Evolutionary conservation across 2,329 filamentous ascomycete genomes (phyloP).

Genomic region (Cladorrhinum sp.): DNA sequence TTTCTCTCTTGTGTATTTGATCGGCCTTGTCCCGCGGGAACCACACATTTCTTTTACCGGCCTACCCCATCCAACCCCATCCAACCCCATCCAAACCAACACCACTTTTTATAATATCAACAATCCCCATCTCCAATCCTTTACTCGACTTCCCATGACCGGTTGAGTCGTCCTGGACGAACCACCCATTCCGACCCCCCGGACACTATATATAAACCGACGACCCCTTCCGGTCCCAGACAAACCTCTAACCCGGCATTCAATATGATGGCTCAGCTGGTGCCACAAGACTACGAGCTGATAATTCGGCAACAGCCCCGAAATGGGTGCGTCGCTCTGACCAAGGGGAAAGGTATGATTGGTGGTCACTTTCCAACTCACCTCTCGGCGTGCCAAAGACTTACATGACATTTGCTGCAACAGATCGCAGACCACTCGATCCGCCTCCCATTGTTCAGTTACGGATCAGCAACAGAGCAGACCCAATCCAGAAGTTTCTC

Average conservation of each 20-base stretch:
- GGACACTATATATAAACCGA: not conserved
- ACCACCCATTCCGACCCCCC: not conserved
- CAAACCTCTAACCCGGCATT: not conserved
- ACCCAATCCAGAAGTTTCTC: constrained; percentile 47
- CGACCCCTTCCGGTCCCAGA: not conserved
- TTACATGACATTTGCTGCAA: not conserved
- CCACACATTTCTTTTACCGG: not conserved
- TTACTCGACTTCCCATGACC: not conserved
- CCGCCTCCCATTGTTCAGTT: constrained; percentile 83
- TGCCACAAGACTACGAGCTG: constrained; percentile 31
- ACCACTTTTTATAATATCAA: not conserved
- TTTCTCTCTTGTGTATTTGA: not conserved
- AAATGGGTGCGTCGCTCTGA: constrained; percentile 64
- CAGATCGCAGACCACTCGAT: constrained; percentile 82
- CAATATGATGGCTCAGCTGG: constrained; percentile 16
- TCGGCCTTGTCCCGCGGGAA: not conserved
- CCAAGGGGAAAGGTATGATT: constrained; percentile 68
- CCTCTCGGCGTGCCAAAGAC: not conserved
- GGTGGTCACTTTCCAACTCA: not conserved
- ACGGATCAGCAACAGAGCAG: constrained; percentile 43
- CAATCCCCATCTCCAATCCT: not conserved
- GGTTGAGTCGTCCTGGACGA: not conserved
- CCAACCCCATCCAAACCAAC: not conserved
- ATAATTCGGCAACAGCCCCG: constrained; percentile 63
- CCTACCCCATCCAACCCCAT: not conserved